These are phyloP conservation scores for Penicillium bovifimosum DNA, from an alignment of 495 filamentous ascomycete species.

Conservation along the genomic window DNA sequence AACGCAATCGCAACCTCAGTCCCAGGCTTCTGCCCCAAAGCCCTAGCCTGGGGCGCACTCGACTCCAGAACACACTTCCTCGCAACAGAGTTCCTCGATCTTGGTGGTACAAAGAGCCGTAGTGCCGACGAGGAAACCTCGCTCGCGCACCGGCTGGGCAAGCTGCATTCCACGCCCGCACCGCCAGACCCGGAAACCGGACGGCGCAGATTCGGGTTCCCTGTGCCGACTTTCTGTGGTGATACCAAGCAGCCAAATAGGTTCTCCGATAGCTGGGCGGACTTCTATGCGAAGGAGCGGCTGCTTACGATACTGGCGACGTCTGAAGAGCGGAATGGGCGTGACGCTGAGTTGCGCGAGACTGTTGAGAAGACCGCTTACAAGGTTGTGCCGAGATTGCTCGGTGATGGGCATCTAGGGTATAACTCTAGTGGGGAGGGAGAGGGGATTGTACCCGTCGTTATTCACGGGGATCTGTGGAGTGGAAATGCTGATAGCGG, in stretches of 20 bases:
- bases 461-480: conserved; percentile 91
- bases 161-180: conserved; percentile 71
- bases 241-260: conserved; percentile 73
- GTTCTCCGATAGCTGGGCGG: conserved; percentile 64
- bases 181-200: conserved; percentile 50
- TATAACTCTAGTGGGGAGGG: conserved; percentile 41
- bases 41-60: conserved; percentile 63
- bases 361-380: conserved; percentile 58
- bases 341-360: conserved; percentile 52
- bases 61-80: conserved; percentile 56
- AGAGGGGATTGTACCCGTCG: conserved; percentile 58
- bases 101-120: conserved; percentile 33
- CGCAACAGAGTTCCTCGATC: conserved; percentile 74
- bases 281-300: conserved; percentile 75
- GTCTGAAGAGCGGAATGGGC: conserved; percentile 56
- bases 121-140: conserved; percentile 32
- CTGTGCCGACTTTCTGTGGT: conserved; percentile 78
- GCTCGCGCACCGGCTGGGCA: conserved; percentile 70
- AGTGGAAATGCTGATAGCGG: conserved; percentile 75
- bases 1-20: conserved; percentile 69
- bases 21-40: conserved; percentile 67
- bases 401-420: conserved; percentile 62
- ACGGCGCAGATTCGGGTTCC: conserved; percentile 69
- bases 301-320: conserved; percentile 56
- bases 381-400: conserved; percentile 63